Conservation (phyloP, 805 yeast genomes). For the Candida schatavii region DNA sequence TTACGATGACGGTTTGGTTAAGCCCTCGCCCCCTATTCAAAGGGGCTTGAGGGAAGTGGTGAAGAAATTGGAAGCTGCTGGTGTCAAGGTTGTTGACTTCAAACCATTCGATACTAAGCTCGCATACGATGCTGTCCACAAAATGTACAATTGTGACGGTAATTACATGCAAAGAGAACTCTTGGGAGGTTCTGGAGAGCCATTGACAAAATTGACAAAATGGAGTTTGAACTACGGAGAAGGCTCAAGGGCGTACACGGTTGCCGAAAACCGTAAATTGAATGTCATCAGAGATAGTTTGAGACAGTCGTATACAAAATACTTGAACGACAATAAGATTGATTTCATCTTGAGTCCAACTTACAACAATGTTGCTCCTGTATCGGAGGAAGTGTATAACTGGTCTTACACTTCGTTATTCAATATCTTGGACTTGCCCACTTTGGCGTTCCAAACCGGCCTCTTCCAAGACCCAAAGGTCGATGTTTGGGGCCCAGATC, state of each 20-base stretch:
- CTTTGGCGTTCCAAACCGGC: conserved; percentile 62
- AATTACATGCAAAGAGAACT: conserved; percentile 53
- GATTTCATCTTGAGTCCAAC: conserved; percentile 70
- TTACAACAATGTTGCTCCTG: conserved; percentile 70
- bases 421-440: conserved; percentile 71
- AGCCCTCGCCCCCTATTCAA: conserved; percentile 62
- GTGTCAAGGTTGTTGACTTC: conserved; percentile 55
- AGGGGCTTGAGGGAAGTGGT: conserved; percentile 56
- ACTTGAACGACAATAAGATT: conserved; percentile 51
- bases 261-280: conserved; percentile 54
- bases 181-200: conserved; percentile 65
- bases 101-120: conserved; percentile 56
- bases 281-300: conserved; percentile 55
- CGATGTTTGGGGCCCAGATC: conserved; percentile 46
- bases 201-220: conserved; percentile 59
- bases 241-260: conserved; percentile 47
- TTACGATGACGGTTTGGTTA: conserved; percentile 63
- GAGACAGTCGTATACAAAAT: conserved; percentile 55
- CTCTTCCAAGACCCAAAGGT: conserved; percentile 52
- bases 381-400: conserved; percentile 57
- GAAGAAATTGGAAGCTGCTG: conserved; percentile 54
- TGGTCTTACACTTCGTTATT: conserved; percentile 81
- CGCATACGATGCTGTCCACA: conserved; percentile 56
- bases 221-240: conserved; percentile 59
- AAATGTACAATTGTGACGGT: conserved; percentile 66